Conservation (phyloP, 148 eudicot species). For the Fagopyrum tataricum region DNA sequence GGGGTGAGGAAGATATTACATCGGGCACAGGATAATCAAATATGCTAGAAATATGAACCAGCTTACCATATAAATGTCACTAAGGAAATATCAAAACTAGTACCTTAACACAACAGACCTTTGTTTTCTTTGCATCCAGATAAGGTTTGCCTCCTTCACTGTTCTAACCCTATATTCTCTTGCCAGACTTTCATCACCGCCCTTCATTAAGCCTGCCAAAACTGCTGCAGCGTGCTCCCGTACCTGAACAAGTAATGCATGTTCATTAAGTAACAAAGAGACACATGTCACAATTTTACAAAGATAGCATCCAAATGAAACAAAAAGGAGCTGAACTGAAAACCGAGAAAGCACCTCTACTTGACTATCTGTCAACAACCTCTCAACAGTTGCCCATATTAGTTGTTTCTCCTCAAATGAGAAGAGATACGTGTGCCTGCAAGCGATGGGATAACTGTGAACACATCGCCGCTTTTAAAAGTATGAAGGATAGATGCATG, state of each 20-base stretch:
- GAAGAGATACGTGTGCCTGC: slow-evolving; percentile 18
- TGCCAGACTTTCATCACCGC: slow-evolving; percentile 64
- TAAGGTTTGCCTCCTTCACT: slow-evolving; percentile 51
- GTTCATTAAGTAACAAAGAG: too few relatives aligned
- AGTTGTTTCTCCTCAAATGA: slow-evolving; percentile 52
- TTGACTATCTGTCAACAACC: slow-evolving; percentile 72
- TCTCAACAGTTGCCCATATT: slow-evolving; percentile 84
- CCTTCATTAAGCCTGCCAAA: slow-evolving; percentile 93
- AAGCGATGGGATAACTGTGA: slow-evolving; percentile 29
- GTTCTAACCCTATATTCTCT: slow-evolving; percentile 74
- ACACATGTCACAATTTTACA: too few relatives aligned
- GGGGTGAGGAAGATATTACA: too few relatives aligned
- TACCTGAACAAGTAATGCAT: slow-evolving; percentile 45
- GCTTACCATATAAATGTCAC: background rate
- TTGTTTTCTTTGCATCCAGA: slow-evolving; percentile 57
- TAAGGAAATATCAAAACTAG: background rate
- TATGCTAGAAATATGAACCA: too few relatives aligned
- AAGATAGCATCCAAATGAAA: too few relatives aligned
- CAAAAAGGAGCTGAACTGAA: too few relatives aligned
- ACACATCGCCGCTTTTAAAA: background rate
- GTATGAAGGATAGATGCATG: background rate
- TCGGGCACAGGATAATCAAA: too few relatives aligned
- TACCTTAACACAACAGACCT: slow-evolving; percentile 31
- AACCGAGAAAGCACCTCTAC: slow-evolving; percentile 62
- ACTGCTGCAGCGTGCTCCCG: slow-evolving; percentile 99